Conservation (phyloP, 2,329 filamentous ascomycete genomes). For the Fusarium ramigenum region DNA sequence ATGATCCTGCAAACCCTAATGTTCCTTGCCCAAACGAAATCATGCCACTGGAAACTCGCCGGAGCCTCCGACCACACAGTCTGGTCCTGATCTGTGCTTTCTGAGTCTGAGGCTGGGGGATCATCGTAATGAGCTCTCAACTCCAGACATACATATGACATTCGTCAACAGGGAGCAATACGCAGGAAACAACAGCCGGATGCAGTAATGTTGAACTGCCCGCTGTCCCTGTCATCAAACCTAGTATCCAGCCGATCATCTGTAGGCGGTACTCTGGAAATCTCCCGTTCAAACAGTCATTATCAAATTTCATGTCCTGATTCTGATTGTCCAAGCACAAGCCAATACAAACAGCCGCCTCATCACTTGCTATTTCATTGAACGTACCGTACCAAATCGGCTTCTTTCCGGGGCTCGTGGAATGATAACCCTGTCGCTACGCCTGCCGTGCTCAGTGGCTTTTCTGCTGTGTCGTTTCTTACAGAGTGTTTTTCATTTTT, state of each 20-base stretch:
- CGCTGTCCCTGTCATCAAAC: conserved; percentile 13
- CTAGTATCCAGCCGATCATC: background rate
- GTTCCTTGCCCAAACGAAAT: background rate
- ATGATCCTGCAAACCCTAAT: background rate
- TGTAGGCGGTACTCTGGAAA: background rate
- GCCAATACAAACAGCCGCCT: background rate
- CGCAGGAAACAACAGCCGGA: background rate
- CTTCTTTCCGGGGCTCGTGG: background rate
- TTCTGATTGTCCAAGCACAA: background rate
- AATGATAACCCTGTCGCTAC: conserved; percentile 1
- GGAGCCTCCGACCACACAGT: background rate
- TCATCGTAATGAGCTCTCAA: background rate
- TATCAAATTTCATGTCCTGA: background rate
- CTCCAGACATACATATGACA: conserved; percentile 9
- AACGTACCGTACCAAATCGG: conserved; percentile 7
- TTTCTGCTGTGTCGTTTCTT: conserved; percentile 16
- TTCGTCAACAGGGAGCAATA: conserved; percentile 13
- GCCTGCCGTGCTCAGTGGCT: conserved; percentile 5
- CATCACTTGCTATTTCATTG: background rate
- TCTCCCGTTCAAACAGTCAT: conserved; percentile 10
- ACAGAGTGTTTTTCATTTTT: background rate
- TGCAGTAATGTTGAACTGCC: conserved; percentile 7
- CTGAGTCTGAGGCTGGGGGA: background rate
- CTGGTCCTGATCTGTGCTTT: conserved; percentile 1
- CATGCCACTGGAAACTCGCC: background rate